Conservation (phyloP, 805 yeast genomes). For the Saturnispora serradocipensis region DNA sequence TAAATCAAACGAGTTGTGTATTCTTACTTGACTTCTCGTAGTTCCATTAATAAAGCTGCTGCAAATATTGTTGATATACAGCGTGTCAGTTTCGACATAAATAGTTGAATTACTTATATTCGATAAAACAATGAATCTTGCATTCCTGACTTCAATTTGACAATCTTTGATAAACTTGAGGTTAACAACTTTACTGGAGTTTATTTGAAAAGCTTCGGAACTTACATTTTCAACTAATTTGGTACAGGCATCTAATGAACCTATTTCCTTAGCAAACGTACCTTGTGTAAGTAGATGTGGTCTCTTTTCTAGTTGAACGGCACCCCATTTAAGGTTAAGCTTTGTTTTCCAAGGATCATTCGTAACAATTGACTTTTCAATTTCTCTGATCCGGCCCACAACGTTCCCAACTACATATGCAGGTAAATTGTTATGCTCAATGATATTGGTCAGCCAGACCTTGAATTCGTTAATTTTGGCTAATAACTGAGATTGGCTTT, state of each 20-base stretch:
- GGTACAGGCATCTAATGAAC: not conserved
- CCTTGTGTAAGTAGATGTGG: not conserved
- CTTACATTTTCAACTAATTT: not conserved
- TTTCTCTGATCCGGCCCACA: slow-evolving; percentile 13
- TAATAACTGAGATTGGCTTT: not conserved
- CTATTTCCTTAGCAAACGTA: not conserved
- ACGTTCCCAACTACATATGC: slow-evolving; percentile 20
- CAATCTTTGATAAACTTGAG: not conserved
- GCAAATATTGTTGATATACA: not conserved
- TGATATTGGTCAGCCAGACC: slow-evolving; percentile 14
- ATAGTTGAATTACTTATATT: not conserved
- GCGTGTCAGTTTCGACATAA: not conserved
- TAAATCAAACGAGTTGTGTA: slow-evolving; percentile 14
- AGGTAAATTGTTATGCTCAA: slow-evolving; percentile 15
- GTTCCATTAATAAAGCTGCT: not conserved
- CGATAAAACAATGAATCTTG: not conserved
- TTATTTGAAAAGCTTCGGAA: not conserved
- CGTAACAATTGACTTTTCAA: slow-evolving; percentile 4
- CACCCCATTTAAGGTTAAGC: not conserved
- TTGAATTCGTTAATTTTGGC: slow-evolving; percentile 6
- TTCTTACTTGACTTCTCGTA: slow-evolving; percentile 18
- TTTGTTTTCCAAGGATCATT: not conserved
- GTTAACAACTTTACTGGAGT: not conserved
- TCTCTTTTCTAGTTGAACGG: not conserved
- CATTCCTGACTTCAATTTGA: not conserved